Percentiles rank a stretch among this genome's conserved stretches.
Evolutionary conservation across 75 land plant species (phyloP).

Genomic region (Sequoiadendron giganteum): DNA sequence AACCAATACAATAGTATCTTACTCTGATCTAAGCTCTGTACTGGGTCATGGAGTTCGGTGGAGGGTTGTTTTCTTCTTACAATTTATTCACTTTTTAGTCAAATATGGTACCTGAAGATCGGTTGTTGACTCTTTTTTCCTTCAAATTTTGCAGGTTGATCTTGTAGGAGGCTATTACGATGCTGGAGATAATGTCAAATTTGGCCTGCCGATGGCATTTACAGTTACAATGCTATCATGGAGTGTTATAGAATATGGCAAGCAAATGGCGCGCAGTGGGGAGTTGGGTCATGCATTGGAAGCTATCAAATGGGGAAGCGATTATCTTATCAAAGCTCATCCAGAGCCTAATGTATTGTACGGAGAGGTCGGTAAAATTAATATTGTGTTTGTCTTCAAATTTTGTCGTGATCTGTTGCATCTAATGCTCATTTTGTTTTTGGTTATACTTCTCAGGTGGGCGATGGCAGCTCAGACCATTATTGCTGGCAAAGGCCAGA

Average conservation of each 20-base stretch:
- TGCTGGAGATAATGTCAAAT: constrained; percentile 66
- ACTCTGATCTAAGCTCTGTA: background rate
- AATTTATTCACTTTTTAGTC: background rate
- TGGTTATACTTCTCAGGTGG: constrained; percentile 29
- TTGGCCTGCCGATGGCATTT: constrained; percentile 69
- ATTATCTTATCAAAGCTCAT: constrained; percentile 55
- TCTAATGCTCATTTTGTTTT: background rate
- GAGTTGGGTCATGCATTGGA: constrained; percentile 48
- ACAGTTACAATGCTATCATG: constrained; percentile 63
- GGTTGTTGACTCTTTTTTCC: background rate
- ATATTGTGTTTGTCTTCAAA: no score
- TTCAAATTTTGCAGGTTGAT: constrained; percentile 30
- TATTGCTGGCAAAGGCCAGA: constrained; percentile 72
- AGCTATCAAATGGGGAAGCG: constrained; percentile 61
- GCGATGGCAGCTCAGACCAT: constrained; percentile 58
- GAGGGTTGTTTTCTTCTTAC: background rate
- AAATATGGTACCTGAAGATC: background rate
- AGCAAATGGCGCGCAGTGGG: constrained; percentile 33
- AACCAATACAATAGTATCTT: background rate
- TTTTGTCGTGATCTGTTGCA: background rate
- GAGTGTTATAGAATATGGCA: constrained; percentile 54
- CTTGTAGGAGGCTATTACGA: constrained; percentile 67
- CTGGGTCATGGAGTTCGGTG: background rate
- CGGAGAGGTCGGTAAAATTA: constrained; percentile 40
- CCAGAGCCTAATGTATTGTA: constrained; percentile 45